Conservation (phyloP, 768 basidiomycete species). For the Boletus insuetus region DNA sequence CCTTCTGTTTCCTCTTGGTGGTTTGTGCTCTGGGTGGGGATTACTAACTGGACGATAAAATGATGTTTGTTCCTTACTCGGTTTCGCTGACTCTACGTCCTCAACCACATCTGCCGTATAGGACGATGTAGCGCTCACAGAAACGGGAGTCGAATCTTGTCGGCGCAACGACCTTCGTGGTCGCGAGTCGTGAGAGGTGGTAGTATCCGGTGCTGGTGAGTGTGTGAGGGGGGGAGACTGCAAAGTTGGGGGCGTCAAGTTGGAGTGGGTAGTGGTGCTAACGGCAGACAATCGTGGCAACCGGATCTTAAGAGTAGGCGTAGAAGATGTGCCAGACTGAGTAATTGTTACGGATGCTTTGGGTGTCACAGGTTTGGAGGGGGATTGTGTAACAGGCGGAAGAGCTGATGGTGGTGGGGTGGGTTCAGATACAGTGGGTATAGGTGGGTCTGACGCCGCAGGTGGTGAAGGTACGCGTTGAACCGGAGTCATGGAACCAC, state of each 20-base stretch:
- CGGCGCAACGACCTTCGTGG: conserved; percentile 28
- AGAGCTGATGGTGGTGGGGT: conserved; percentile 4
- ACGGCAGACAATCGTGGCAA: conserved; percentile 32
- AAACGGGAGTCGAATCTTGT: conserved; percentile 28
- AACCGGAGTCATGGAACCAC: conserved; percentile 1
- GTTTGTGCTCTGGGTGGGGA: conserved; percentile 19
- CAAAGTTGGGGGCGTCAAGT: conserved; percentile 10
- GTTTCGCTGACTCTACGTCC: conserved; percentile 25
- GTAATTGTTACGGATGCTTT: conserved; percentile 36
- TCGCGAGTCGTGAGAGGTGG: conserved; percentile 23
- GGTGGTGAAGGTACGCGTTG: conserved; percentile 16
- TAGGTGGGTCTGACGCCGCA: conserved; percentile 4
- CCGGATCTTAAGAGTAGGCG: conserved; percentile 35
- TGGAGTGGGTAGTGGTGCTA: conserved; percentile 25
- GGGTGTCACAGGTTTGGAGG: conserved; percentile 28
- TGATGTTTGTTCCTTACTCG: conserved; percentile 22
- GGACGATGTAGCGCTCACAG: conserved; percentile 33
- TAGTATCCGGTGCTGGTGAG: conserved; percentile 24
- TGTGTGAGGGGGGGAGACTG: conserved; percentile 22
- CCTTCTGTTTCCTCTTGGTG: conserved; percentile 22
- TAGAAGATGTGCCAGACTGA: conserved; percentile 30
- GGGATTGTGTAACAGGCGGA: conserved; percentile 10
- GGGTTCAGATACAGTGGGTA: conserved; percentile 17
- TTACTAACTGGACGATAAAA: not conserved
- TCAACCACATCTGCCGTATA: conserved; percentile 28